Percentiles rank a stretch among this genome's conserved stretches.
Conservation (phyloP, 73 alveolate species). For the Effrenium voratum region DNA sequence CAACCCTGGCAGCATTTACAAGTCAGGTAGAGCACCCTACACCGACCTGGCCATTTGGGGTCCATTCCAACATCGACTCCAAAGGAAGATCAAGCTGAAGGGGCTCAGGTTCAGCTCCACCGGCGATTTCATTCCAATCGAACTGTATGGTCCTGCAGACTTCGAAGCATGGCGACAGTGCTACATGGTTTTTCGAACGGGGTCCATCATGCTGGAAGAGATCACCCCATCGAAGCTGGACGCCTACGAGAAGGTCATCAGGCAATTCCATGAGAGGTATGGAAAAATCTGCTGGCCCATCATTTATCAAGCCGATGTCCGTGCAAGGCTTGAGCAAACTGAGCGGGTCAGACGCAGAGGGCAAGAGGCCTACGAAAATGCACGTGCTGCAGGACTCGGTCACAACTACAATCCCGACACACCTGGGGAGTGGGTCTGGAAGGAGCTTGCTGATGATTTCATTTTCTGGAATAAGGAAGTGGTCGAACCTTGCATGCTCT, state of each 20-base stretch:
- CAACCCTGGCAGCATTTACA: background rate
- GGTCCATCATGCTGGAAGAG: constrained; percentile 56
- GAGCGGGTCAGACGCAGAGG: background rate
- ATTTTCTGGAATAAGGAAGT: constrained; percentile 19
- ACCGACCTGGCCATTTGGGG: constrained; percentile 80
- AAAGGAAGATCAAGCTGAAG: constrained; percentile 33
- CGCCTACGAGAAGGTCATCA: constrained; percentile 35
- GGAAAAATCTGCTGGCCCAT: constrained; percentile 57
- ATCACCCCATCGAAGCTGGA: constrained; percentile 45
- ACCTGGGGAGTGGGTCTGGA: constrained; percentile 74
- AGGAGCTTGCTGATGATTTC: background rate
- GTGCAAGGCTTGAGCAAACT: constrained; percentile 17
- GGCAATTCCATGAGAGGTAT: constrained; percentile 11
- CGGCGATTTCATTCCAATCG: constrained; percentile 47
- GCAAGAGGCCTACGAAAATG: background rate
- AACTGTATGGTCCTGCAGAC: constrained; percentile 48
- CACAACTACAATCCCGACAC: background rate
- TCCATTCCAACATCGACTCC: constrained; percentile 41
- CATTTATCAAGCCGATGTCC: constrained; percentile 68
- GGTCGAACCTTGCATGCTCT: constrained; percentile 11
- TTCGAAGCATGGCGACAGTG: constrained; percentile 61
- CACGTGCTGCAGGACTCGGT: background rate
- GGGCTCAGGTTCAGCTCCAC: background rate
- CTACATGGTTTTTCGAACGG: constrained; percentile 65
- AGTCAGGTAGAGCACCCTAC: constrained; percentile 13